Conservation (phyloP, 805 yeast species). For the Torulaspora microellipsoides region DNA sequence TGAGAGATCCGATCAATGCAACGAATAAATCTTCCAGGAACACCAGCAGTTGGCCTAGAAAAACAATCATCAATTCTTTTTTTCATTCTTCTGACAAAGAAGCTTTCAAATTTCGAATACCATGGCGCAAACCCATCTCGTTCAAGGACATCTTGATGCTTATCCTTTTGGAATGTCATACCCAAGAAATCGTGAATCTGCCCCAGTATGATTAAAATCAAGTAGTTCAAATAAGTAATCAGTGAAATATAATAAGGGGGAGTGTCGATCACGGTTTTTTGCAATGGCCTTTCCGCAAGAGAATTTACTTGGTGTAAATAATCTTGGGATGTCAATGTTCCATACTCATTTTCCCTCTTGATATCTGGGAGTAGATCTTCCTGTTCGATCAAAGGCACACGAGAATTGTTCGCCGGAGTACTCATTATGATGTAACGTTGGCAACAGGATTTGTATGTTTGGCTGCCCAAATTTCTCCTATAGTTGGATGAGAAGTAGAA, state of each 20-base stretch:
- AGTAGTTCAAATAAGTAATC: constrained; percentile 79
- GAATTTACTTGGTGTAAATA: constrained; percentile 59
- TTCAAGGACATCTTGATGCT: constrained; percentile 63
- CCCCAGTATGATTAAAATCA: constrained; percentile 81
- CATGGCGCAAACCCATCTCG: constrained; percentile 93
- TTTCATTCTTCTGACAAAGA: constrained; percentile 88
- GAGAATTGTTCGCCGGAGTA: constrained; percentile 18
- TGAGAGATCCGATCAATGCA: constrained; percentile 75
- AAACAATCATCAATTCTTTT: constrained; percentile 90
- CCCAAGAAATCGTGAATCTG: constrained; percentile 89
- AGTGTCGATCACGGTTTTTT: constrained; percentile 65
- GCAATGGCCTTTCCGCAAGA: constrained; percentile 51
- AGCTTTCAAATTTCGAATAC: constrained; percentile 89
- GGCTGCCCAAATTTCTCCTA: no score
- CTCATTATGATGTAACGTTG: constrained; percentile 1
- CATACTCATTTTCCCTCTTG: constrained; percentile 63
- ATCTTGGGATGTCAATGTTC: constrained; percentile 59
- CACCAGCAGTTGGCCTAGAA: constrained; percentile 94
- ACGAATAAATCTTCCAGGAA: constrained; percentile 87
- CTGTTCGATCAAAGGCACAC: constrained; percentile 37
- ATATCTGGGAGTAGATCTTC: constrained; percentile 35
- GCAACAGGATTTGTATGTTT: no score
- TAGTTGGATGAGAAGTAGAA: no score
- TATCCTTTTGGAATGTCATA: constrained; percentile 60
- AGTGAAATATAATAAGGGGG: constrained; percentile 80